Base-by-base conservation (phyloP, 2,329 filamentous ascomycete genomes). In the Mycogone perniciosa region DNA sequence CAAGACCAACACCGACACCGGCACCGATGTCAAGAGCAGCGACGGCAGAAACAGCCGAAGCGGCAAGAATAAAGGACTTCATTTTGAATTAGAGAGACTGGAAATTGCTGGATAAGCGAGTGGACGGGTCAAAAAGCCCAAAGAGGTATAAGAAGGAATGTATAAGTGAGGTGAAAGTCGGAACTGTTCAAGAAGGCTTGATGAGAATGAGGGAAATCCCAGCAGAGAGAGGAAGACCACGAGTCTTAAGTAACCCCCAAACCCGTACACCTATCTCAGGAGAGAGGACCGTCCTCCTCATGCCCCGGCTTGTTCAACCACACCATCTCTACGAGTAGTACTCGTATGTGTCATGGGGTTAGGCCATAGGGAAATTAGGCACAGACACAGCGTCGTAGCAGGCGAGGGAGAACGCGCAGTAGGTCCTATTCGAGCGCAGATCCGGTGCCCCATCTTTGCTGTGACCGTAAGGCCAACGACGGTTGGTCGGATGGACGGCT, bases 51-150 rank as follows among this genome's bases (percentile, higher is more conserved):
- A 52, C 55, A 35, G 46, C 47, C 20, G 56, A 44, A 31, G 54
- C 57, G 46, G 55, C 59, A 48, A 60, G 26, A 45, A 57, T 43
- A 38, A 55, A 56, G 27, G 59, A 61, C 57, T 58, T 61, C 60
- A 63, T 63, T 35, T 47, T 58, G 54, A 55, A 26, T 44, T 40
- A 38, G 31, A 49, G 40, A 45, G 26, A n/a, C 5, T 31, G 39
- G 44, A 26, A 20, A 10, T 38, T 38, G 11, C 38, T 45, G 31
- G 42, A 33, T 39, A 51, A 59, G 57, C 35, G 59, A 60, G 53
- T 58, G 55, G 54, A 58, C 56, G 52, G 57, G 56, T 54, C 45
- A 46, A 44, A 53, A 50, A 48, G 39, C 55, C 57, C 55, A 43
- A 48, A 52, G 50, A 56, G 50, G 41, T 46, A 54, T 11, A 38